These are phyloP conservation scores for Magnolia sinica DNA, from an alignment of 164 flowering plant species.

Conservation along the genomic window DNA sequence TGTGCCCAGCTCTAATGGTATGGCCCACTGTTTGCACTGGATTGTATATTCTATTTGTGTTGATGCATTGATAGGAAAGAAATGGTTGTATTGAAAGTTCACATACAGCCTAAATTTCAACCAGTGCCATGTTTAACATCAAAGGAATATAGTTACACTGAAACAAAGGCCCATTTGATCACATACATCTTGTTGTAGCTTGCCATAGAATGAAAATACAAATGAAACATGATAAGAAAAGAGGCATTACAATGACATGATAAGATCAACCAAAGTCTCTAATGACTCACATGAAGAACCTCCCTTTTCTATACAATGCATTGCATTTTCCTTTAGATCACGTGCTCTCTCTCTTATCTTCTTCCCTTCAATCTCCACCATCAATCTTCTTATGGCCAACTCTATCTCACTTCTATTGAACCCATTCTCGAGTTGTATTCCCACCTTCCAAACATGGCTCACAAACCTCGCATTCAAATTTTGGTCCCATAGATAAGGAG, in stretches of 20 bases:
- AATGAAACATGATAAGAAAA: neutral
- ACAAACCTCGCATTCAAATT: constrained; percentile 23
- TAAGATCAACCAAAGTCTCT: neutral
- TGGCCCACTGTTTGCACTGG: too few species aligned
- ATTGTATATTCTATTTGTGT: too few species aligned
- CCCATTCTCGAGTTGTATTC: constrained; percentile 18
- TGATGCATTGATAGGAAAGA: too few species aligned
- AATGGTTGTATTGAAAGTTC: too few species aligned
- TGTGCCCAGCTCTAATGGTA: too few species aligned
- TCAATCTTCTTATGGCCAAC: constrained; percentile 16
- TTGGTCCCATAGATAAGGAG: constrained; percentile 29
- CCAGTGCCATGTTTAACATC: too few species aligned
- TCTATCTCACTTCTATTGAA: constrained; percentile 17
- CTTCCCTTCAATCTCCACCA: constrained; percentile 24
- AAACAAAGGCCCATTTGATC: neutral
- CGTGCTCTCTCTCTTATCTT: constrained; percentile 18
- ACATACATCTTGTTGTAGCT: neutral
- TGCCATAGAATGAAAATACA: neutral
- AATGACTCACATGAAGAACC: constrained; percentile 6
- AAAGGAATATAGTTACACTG: too few species aligned
- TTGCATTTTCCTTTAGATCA: constrained; percentile 14
- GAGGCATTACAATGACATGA: constrained; percentile 3
- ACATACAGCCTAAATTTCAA: too few species aligned
- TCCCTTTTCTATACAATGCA: constrained; percentile 1
- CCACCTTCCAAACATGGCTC: constrained; percentile 26